Evolutionary conservation across 208 protist species (phyloP), one percentile per base, ranked within the genome.

Genomic region (Jaenimonas drosophilae): DNA sequence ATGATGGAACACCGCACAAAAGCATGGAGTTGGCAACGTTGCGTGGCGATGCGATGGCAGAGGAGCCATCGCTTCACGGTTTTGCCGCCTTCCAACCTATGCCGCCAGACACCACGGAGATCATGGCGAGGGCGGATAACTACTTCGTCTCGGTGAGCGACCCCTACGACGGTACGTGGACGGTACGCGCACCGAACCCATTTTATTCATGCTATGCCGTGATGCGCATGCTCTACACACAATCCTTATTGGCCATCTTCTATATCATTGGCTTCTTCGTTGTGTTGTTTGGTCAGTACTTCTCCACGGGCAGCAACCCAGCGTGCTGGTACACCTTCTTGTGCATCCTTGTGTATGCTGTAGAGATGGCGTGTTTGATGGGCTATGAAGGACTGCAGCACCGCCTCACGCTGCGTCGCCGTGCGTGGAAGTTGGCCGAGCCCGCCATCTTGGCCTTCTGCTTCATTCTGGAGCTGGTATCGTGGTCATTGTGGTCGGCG

Each of bases 61-160:
- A n/a, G n/a, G n/a, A n/a, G n/a, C n/a, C n/a, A n/a, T n/a, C n/a
- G n/a, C n/a, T n/a, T n/a, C n/a, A n/a, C n/a, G n/a, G n/a, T n/a
- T n/a, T n/a, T n/a, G n/a, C n/a, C n/a, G n/a, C n/a, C n/a, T n/a
- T n/a, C n/a, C n/a, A n/a, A n/a, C n/a, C n/a, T n/a, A n/a, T n/a
- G n/a, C n/a, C n/a, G n/a, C n/a, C n/a, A n/a, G n/a, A n/a, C n/a
- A n/a, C n/a, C 2, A 69, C 71, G 4, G 42, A 64, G 26, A 33
- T 41, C 3, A 42, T 80, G 7, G 55, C 60, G 5, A 28, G 40
- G 27, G 55, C 48, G 6, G 49, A 75, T 53, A 80, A 80, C 63
- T 80, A 74, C 55, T 69, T 60, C 23, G 66, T 80, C 25, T 80
- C 71, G 29, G 63, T 80, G 16, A 59, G 66, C 12, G 61, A 75